Percentiles rank a stretch among this genome's conserved stretches.
phyloP scores from a whole-genome alignment of 495 filamentous ascomycete species.

The Xylona heveae region DNA sequence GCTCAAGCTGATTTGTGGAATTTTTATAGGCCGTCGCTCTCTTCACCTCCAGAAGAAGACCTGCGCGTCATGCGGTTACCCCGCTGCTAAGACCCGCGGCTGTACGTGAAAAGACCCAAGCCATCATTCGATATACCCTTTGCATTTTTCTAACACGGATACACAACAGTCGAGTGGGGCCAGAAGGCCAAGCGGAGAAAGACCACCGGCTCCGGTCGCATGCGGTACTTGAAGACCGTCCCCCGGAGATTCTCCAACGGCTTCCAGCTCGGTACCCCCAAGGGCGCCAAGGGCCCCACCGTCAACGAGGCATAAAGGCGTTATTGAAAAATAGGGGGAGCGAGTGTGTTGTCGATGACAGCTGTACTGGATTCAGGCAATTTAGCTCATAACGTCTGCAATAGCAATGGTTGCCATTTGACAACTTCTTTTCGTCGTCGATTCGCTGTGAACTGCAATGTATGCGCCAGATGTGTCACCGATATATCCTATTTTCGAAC shows the following conservation, averaged over 20 bases:
- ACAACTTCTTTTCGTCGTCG: too few species aligned
- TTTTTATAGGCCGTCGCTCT: slow-evolving; percentile 73
- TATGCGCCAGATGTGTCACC: too few species aligned
- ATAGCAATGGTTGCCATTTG: too few species aligned
- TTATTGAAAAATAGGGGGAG: too few species aligned
- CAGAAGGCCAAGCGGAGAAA: slow-evolving; percentile 99
- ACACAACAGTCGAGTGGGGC: slow-evolving; percentile 75
- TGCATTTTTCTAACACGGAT: background rate
- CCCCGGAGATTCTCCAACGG: slow-evolving; percentile 86
- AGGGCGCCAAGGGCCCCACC: slow-evolving; percentile 54
- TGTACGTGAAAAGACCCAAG: slow-evolving; percentile 45
- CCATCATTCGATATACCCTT: slow-evolving; percentile 7
- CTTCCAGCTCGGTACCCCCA: slow-evolving; percentile 77
- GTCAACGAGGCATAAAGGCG: too few species aligned
- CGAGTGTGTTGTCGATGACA: too few species aligned
- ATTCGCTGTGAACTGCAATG: too few species aligned
- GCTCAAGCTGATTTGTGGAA: too few species aligned
- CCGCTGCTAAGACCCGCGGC: slow-evolving; percentile 87
- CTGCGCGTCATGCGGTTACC: slow-evolving; percentile 94
- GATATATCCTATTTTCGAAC: too few species aligned
- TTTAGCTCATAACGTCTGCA: too few species aligned
- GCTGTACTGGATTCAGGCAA: too few species aligned
- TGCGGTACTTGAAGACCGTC: slow-evolving; percentile 77
- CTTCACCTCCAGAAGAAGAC: slow-evolving; percentile 99
- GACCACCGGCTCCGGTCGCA: slow-evolving; percentile 89